phyloP scores from a whole-genome alignment of 2,329 filamentous ascomycete species.

The Chaetomium globosum region DNA sequence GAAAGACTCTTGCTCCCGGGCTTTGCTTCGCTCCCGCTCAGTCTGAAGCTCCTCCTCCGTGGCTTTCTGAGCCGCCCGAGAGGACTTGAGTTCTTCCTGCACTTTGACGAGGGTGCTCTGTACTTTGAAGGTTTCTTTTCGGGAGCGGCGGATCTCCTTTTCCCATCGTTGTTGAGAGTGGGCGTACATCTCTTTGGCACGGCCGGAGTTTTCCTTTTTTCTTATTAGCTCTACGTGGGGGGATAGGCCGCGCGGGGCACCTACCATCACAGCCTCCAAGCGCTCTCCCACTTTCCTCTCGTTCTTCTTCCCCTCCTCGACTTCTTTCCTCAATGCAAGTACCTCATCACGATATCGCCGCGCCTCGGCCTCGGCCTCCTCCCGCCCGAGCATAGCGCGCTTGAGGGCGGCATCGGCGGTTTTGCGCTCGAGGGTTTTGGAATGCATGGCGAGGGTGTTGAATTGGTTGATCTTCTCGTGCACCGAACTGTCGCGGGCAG shows the following conservation, averaged over 20 bases:
- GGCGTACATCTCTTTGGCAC: slow-evolving; percentile 68
- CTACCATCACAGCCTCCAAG: slow-evolving; percentile 69
- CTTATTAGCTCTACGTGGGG: background rate
- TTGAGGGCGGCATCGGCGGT: slow-evolving; percentile 67
- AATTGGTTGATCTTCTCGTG: slow-evolving; percentile 72
- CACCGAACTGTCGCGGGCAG: slow-evolving; percentile 60
- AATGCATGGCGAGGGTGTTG: slow-evolving; percentile 65
- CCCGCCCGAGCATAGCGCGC: slow-evolving; percentile 67
- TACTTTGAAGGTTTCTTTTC: slow-evolving; percentile 76
- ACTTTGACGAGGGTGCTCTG: slow-evolving; percentile 69
- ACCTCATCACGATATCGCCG: slow-evolving; percentile 64
- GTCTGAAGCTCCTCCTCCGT: slow-evolving; percentile 62
- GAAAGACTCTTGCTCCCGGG: slow-evolving; percentile 70
- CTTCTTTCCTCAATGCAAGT: slow-evolving; percentile 56
- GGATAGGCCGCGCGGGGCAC: slow-evolving; percentile 36
- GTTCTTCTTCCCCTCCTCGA: slow-evolving; percentile 67
- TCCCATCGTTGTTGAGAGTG: slow-evolving; percentile 71
- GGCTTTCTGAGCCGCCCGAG: slow-evolving; percentile 57
- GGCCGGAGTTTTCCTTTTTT: slow-evolving; percentile 67
- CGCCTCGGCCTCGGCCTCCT: slow-evolving; percentile 72
- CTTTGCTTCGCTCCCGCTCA: slow-evolving; percentile 63
- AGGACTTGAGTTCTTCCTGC: slow-evolving; percentile 72
- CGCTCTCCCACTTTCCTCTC: slow-evolving; percentile 68
- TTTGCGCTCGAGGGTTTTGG: slow-evolving; percentile 65
- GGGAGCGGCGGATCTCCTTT: slow-evolving; percentile 69